phyloP scores from a whole-genome alignment of 495 filamentous ascomycete genomes.

The Coniosporium apollinis region DNA sequence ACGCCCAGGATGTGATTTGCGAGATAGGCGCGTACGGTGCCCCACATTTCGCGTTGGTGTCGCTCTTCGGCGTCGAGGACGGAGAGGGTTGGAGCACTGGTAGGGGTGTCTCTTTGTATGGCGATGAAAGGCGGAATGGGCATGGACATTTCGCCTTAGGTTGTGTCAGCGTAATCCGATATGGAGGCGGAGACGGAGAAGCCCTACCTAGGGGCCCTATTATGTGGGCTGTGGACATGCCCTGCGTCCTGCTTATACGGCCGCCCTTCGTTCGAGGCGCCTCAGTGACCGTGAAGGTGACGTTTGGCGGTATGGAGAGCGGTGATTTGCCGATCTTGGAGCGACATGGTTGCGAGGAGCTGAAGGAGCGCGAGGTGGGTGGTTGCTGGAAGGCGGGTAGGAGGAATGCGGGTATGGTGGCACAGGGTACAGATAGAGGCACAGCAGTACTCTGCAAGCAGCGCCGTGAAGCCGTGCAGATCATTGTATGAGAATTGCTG shows the following conservation, averaged over 20 bases:
- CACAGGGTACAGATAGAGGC: slow-evolving; percentile 18
- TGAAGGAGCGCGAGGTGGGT: slow-evolving; percentile 44
- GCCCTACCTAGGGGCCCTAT: slow-evolving; percentile 56
- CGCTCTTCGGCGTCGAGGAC: slow-evolving; percentile 44
- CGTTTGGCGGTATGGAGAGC: slow-evolving; percentile 69
- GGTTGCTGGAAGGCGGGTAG: slow-evolving; percentile 47
- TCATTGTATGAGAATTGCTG: slow-evolving; percentile 28
- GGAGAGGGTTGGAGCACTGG: slow-evolving; percentile 44
- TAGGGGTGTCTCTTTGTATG: slow-evolving; percentile 43
- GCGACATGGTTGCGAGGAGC: slow-evolving; percentile 40
- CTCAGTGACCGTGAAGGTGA: slow-evolving; percentile 48
- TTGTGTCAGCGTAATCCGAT: no score
- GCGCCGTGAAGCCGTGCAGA: slow-evolving; percentile 31
- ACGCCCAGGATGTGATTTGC: slow-evolving; percentile 83
- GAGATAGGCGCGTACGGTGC: slow-evolving; percentile 75
- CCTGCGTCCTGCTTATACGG: slow-evolving; percentile 33
- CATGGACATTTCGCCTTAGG: slow-evolving; percentile 50
- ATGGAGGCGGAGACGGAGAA: not conserved
- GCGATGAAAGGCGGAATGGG: slow-evolving; percentile 56
- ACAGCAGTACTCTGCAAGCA: slow-evolving; percentile 23
- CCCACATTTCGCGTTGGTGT: slow-evolving; percentile 94
- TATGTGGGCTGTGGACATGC: slow-evolving; percentile 45
- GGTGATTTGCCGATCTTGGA: slow-evolving; percentile 77
- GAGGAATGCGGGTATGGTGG: slow-evolving; percentile 50
- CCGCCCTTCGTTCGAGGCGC: slow-evolving; percentile 29